phyloP scores from a whole-genome alignment of 176 grass and related monocot species.

The Alloteropsis semialata region DNA sequence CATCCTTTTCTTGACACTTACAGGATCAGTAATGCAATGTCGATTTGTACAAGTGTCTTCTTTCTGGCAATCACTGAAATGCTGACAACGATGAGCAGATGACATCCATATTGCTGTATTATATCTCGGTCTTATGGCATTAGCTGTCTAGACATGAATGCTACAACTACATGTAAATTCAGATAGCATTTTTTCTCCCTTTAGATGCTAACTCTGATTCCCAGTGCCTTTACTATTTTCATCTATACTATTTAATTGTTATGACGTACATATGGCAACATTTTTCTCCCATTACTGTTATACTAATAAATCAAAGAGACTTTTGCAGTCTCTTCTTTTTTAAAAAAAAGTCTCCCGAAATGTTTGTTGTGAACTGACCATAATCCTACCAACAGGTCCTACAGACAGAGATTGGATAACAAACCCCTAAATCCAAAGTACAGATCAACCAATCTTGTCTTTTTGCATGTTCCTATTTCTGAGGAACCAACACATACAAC shows the following conservation, averaged over 20 bases:
- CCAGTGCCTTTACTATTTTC: not conserved
- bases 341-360: not conserved
- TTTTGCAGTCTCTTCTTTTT: not conserved
- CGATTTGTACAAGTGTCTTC: not conserved
- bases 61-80: constrained; percentile 18
- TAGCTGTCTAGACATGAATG: constrained; percentile 19
- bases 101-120: constrained; percentile 14
- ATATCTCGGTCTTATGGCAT: constrained; percentile 14
- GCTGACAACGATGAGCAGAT: constrained; percentile 29
- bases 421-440: constrained; percentile 5
- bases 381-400: not conserved
- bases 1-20: constrained; percentile 40
- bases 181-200: not conserved
- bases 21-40: constrained; percentile 27
- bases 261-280: not conserved
- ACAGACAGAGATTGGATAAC: not conserved
- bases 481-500: not conserved
- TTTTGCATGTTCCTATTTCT: not conserved
- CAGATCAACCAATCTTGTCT: constrained; percentile 19
- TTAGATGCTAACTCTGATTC: not conserved
- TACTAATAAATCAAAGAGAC: not conserved
- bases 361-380: constrained; percentile 2
- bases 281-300: not conserved
- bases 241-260: not conserved
- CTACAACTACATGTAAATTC: constrained; percentile 19